Percentiles rank a stretch among this genome's conserved stretches.
Evolutionary conservation across 2,329 filamentous ascomycete species (phyloP).

Genomic region (Lasiodiplodia sp.): DNA sequence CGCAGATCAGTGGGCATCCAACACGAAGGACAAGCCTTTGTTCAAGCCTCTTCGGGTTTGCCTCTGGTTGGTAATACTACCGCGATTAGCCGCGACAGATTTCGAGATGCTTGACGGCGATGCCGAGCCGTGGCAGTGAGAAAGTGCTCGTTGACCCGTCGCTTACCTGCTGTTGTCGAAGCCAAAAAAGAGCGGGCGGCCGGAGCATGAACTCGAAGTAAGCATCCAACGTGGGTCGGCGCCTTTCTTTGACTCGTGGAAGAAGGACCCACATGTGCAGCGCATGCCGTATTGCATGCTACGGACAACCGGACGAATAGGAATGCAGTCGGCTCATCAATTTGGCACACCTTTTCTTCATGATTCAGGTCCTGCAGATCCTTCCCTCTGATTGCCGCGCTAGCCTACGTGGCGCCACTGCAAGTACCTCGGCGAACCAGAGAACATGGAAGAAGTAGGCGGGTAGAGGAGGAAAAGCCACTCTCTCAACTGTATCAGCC

Average conservation of each 20-base stretch:
- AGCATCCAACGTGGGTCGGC: not conserved
- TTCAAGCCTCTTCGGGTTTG: no score
- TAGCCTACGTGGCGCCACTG: slow-evolving; percentile 6
- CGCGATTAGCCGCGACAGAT: not conserved
- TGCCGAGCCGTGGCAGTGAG: not conserved
- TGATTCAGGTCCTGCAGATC: not conserved
- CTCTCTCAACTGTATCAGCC: not conserved
- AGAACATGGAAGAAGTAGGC: not conserved
- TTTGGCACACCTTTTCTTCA: not conserved
- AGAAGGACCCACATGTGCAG: not conserved
- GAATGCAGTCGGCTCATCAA: not conserved
- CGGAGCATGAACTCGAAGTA: not conserved
- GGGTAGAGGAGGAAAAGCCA: not conserved
- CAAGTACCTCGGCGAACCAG: not conserved
- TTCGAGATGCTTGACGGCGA: not conserved
- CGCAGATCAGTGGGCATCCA: no score
- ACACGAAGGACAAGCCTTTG: no score
- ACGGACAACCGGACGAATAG: not conserved
- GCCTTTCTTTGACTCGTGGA: not conserved
- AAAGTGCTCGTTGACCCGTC: not conserved
- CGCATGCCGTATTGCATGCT: not conserved
- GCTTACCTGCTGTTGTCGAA: slow-evolving; percentile 2
- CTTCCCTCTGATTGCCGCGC: not conserved
- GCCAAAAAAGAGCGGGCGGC: not conserved
- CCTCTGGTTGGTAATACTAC: no score